phyloP scores from a whole-genome alignment of 495 filamentous ascomycete genomes.

The Xylaria flabelliformis region DNA sequence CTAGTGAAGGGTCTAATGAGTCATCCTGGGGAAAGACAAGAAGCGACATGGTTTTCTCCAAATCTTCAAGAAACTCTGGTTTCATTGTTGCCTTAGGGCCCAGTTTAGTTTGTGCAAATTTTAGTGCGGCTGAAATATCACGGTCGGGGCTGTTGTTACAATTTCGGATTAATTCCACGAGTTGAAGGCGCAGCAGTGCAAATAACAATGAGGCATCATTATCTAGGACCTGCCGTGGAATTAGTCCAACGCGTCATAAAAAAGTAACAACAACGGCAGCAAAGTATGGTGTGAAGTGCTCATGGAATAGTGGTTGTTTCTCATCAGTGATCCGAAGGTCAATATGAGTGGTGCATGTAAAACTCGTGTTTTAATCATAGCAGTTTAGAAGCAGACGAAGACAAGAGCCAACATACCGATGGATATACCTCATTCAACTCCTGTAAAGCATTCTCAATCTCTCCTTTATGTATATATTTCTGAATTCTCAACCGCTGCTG shows the following conservation, averaged over 20 bases:
- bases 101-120: constrained; percentile 85
- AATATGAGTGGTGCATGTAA: constrained; percentile 99
- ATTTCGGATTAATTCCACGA: constrained; percentile 88
- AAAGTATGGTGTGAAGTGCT: constrained; percentile 55
- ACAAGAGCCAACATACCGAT: constrained; percentile 67
- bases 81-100: constrained; percentile 87
- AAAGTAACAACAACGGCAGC: constrained; percentile 16
- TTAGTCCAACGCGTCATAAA: constrained; percentile 36
- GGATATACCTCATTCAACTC: constrained; percentile 89
- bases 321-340: constrained; percentile 85
- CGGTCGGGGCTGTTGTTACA: constrained; percentile 61
- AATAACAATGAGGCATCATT: constrained; percentile 86
- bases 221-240: constrained; percentile 76
- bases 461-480: constrained; percentile 78
- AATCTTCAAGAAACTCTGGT: constrained; percentile 79
- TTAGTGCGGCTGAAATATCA: constrained; percentile 81
- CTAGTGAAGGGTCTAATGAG: constrained; percentile 75
- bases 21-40: constrained; percentile 80
- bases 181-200: constrained; percentile 84
- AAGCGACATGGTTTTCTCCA: constrained; percentile 92
- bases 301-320: constrained; percentile 93
- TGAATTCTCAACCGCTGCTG: constrained; percentile 78
- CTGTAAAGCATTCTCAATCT: constrained; percentile 84
- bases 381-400: constrained; percentile 43
- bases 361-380: constrained; percentile 91